Conservation (phyloP, 169 alveolate genomes). For the Theileria annulata region DNA sequence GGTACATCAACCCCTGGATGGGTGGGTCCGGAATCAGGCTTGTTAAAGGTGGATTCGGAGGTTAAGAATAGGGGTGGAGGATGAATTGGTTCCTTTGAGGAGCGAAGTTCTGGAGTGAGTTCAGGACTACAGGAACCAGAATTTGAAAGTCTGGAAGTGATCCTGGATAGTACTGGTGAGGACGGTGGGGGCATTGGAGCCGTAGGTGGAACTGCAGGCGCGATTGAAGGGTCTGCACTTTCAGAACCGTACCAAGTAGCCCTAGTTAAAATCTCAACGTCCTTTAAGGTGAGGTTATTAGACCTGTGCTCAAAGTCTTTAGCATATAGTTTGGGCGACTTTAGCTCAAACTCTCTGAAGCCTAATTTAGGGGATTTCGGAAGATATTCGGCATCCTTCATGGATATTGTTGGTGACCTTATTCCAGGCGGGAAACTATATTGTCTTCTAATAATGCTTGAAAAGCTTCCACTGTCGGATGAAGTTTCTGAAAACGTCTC, state of each 20-base stretch:
- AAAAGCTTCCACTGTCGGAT: conserved; percentile 52
- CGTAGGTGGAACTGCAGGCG: conserved; percentile 68
- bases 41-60: neutral
- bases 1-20: neutral
- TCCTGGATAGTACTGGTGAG: conserved; percentile 43
- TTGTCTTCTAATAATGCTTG: conserved; percentile 5
- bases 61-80: conserved; percentile 15
- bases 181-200: conserved; percentile 63
- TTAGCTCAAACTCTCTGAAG: neutral
- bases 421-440: neutral
- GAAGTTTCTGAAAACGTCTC: conserved; percentile 65
- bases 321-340: neutral
- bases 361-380: conserved; percentile 16
- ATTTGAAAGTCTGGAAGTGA: conserved; percentile 13
- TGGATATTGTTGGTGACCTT: conserved; percentile 23
- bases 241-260: conserved; percentile 70
- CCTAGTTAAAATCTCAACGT: conserved; percentile 56
- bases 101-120: conserved; percentile 48
- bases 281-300: conserved; percentile 30
- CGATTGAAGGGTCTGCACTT: conserved; percentile 67
- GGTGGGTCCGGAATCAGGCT: neutral
- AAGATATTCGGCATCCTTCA: conserved; percentile 27
- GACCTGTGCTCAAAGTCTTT: conserved; percentile 18
- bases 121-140: conserved; percentile 46
- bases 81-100: neutral